phyloP scores from a whole-genome alignment of 768 basidiomycete genomes.

The Boletus rubroflammeus region DNA sequence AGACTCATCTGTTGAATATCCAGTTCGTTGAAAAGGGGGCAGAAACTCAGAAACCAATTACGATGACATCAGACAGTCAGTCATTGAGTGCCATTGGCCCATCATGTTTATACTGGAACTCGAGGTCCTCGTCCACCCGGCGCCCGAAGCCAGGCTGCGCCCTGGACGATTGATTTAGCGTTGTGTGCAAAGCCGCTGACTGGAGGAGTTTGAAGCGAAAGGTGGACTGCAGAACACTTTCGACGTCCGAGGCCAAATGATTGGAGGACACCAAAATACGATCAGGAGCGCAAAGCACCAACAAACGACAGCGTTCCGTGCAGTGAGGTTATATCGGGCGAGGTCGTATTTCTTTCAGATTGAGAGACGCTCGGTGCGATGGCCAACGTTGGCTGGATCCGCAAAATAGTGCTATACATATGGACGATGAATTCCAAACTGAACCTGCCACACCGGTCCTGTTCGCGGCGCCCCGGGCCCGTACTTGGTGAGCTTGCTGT shows the following conservation, averaged over 20 bases:
- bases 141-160: not conserved
- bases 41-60: too few species aligned
- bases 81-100: too few species aligned
- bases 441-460: not conserved
- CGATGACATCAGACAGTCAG: too few species aligned
- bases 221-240: too few species aligned
- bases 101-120: not conserved
- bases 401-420: too few species aligned
- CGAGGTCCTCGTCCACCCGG: not conserved
- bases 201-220: not conserved
- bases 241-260: not conserved
- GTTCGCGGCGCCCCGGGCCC: not conserved
- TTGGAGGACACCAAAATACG: not conserved
- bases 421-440: constrained; percentile 14
- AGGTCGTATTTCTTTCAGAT: not conserved
- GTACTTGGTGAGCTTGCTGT: constrained; percentile 2
- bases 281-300: not conserved
- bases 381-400: not conserved
- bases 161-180: not conserved
- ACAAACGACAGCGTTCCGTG: not conserved
- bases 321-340: not conserved
- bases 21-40: too few species aligned
- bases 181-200: not conserved
- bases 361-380: not conserved
- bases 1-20: too few species aligned